Conservation (phyloP, 768 basidiomycete species). For the Coprinopsis strossmayeri region DNA sequence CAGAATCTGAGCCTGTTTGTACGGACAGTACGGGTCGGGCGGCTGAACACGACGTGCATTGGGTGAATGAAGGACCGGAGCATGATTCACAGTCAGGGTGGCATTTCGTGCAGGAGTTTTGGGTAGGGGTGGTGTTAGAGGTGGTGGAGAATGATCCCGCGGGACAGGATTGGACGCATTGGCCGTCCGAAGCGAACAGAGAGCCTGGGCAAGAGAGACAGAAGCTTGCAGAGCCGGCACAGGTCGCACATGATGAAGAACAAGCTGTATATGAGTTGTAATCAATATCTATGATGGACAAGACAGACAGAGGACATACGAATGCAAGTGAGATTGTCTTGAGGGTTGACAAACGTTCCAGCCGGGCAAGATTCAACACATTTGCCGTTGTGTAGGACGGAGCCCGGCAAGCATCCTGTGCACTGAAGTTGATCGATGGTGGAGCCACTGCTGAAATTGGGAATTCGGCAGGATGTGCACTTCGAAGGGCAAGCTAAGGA, state of each 20-base stretch:
- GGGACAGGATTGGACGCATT: constrained; percentile 70
- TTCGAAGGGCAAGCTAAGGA: constrained; percentile 64
- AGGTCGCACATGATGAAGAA: constrained; percentile 65
- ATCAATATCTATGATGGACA: neutral
- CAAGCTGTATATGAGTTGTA: constrained; percentile 38
- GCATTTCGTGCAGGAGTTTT: constrained; percentile 62
- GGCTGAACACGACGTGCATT: constrained; percentile 68
- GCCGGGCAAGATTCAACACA: constrained; percentile 68
- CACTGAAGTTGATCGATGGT: constrained; percentile 63
- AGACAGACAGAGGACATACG: constrained; percentile 21
- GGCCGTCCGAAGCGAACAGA: constrained; percentile 59
- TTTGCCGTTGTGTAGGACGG: constrained; percentile 60
- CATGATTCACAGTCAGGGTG: constrained; percentile 82
- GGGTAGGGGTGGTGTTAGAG: constrained; percentile 51
- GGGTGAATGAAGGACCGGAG: constrained; percentile 62
- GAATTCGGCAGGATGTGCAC: constrained; percentile 70
- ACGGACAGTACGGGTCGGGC: constrained; percentile 54
- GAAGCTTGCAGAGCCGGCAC: constrained; percentile 58
- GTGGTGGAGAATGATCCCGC: constrained; percentile 59
- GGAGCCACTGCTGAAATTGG: constrained; percentile 61
- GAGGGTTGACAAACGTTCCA: constrained; percentile 65
- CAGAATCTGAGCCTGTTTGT: constrained; percentile 31
- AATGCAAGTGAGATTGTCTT: constrained; percentile 70
- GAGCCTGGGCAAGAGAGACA: constrained; percentile 35
- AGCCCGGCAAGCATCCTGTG: constrained; percentile 72